Base-by-base conservation (phyloP, 2,329 filamentous ascomycete genomes). In the Epichloe baconii region DNA sequence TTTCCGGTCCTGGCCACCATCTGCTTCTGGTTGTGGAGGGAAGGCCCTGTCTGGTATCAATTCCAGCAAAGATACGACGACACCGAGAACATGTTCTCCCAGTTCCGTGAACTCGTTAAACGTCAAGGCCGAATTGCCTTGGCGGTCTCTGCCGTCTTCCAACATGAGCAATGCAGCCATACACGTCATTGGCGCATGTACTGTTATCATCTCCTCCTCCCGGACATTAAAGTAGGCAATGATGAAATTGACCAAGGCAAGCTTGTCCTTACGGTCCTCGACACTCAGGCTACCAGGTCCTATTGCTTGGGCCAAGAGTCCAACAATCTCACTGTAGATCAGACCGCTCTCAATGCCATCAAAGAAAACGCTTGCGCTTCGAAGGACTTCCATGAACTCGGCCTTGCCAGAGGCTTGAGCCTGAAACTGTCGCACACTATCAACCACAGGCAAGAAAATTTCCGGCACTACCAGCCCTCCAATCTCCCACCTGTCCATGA, bases 401-500 rank as follows among this genome's bases (percentile, higher is more conserved):
- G 77, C 68, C 60, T 84, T 85, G n/a, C 76, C 76, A 1, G 76
- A 67, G 11, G 85, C 80, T 48, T 72, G 72, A 26, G 72, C 70
- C 65, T 89, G 83, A 68, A 89, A 97, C 44, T 75, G 71, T 57
- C 84, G 82, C 38, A 95, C 83, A 59, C 85, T 94, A 62, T 83
- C 78, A 59, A 98, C 79, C 26, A 91, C 83, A 3, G 90, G 86
- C 14, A 96, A 73, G 62, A 98, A 97, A 14, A 97, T 79, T 54
- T 88, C 83, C 0, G 90, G 87, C 2, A 97, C 85, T 45, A 98
- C 82, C 17, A 91, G 75, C 1, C 88, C 88, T 34, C 93, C 93
- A 57, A 98, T 91, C 65, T 98, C 93, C 90, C 89, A 97, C 53
- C 90, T 83, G 68, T 98, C 93, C 93, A 98, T 97, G 49, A 98